Conservation (phyloP, 768 basidiomycete genomes). For the Paxillus ammoniavirescens region DNA sequence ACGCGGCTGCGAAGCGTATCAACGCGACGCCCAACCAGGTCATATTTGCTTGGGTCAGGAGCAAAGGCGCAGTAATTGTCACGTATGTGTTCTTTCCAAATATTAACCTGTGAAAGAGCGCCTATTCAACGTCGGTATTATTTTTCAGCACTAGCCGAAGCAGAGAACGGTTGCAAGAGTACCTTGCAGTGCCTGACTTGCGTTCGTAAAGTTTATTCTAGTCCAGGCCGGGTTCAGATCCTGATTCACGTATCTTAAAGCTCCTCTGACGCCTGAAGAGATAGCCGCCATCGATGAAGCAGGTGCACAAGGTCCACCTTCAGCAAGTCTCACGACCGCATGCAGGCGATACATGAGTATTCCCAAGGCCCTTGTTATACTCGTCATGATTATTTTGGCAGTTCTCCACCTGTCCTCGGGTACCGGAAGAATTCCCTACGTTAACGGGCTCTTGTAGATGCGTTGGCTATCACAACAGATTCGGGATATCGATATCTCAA, state of each 20-base stretch:
- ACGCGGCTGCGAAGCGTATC: conserved; percentile 50
- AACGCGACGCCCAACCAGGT: conserved; percentile 64
- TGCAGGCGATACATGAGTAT: background rate
- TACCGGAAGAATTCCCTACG: background rate
- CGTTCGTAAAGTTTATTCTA: conserved; percentile 28
- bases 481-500: no score
- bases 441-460: background rate
- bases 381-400: background rate
- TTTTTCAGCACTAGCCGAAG: conserved; percentile 54
- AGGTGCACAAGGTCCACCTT: conserved; percentile 51
- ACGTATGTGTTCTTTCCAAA: conserved; percentile 41
- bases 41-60: conserved; percentile 65
- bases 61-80: conserved; percentile 65
- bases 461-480: no score
- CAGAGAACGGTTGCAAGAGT: conserved; percentile 61
- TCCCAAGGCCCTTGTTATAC: background rate
- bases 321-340: background rate
- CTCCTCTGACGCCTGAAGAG: conserved; percentile 53
- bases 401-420: background rate
- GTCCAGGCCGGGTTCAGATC: background rate
- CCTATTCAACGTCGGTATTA: background rate
- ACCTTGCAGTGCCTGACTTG: conserved; percentile 63
- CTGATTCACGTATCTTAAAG: conserved; percentile 31
- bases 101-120: background rate
- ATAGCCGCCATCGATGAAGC: conserved; percentile 41